Evolutionary conservation across 805 yeast species (phyloP), one percentile per base, ranked within the genome.

Genomic region (Metschnikowia drakensbergensis): DNA sequence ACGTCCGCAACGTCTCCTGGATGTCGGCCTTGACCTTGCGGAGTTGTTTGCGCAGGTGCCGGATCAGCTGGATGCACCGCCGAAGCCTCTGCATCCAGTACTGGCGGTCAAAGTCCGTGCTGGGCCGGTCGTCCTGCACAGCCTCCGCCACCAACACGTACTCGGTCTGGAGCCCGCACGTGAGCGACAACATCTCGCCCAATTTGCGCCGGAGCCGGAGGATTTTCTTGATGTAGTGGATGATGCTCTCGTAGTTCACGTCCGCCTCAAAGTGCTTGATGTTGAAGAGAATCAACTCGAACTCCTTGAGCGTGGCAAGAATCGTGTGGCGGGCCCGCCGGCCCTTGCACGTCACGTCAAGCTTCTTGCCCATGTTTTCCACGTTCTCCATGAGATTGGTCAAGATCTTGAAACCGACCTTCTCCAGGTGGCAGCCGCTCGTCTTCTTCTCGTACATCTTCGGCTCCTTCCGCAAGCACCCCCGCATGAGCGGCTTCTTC

Each of bases 151-250:
- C 27, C 25, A 36, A 39, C 6, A 41, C 31, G 6, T 45, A 34
- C 29, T 51, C 54, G 4, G 35, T 42, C 30, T 41, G 33, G 27
- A 42, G 27, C n/a, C 45, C 54, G 6, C 47, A 40, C 4, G 29
- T 47, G 40, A 38, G 37, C n/a, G 45, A 30, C 13, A 41, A 26
- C 29, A 51, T 33, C 9, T 41, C 47, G n/a, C 45, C 48, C 30
- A 35, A 28, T 8, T 11, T 13, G 11, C 34, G 42, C n/a, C 49
- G 40, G 30, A 45, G 31, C 6, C 44, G 17, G 26, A 47, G 39
- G 9, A 47, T 45, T 5, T 45, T 40, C 30, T 31, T 30, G 29
- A 42, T 35, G 35, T 47, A 41, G 6, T 11, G 32, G 32, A 28
- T 37, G 33, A 47, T 42, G 22, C 43, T 37, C 11, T 27, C 39